These are phyloP conservation scores for Nematodospora anomalae DNA, from an alignment of 1,139 yeast genomes.

Conservation along the genomic window DNA sequence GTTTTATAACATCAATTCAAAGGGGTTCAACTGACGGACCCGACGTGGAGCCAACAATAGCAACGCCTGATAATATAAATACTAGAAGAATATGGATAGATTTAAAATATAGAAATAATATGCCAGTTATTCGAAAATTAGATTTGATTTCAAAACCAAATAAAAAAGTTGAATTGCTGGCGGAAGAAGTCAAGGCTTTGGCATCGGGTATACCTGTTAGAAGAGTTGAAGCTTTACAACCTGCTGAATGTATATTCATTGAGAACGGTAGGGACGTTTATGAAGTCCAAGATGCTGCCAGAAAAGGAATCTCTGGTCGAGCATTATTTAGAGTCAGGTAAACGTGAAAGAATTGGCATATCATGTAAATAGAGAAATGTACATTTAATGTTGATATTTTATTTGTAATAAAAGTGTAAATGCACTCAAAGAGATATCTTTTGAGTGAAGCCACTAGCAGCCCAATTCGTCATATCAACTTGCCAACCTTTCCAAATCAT, in stretches of 20 bases:
- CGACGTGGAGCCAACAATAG: slow-evolving; percentile 69
- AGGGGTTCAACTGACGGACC: slow-evolving; percentile 93
- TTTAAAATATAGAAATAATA: slow-evolving; percentile 79
- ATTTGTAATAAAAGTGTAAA: slow-evolving; percentile 6
- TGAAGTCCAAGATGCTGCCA: slow-evolving; percentile 83
- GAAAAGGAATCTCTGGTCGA: slow-evolving; percentile 70
- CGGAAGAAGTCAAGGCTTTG: slow-evolving; percentile 66
- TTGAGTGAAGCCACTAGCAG: slow-evolving; percentile 27
- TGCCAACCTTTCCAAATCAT: slow-evolving; percentile 83
- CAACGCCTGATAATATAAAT: slow-evolving; percentile 84
- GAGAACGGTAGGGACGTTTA: slow-evolving; percentile 45
- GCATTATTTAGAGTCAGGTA: slow-evolving; percentile 77
- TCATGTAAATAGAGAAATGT: slow-evolving; percentile 10
- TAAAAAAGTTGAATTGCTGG: slow-evolving; percentile 63
- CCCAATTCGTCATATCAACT: slow-evolving; percentile 83
- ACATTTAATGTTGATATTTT: background rate
- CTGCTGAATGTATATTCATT: slow-evolving; percentile 85
- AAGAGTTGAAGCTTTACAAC: slow-evolving; percentile 76
- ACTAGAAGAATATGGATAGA: slow-evolving; percentile 91
- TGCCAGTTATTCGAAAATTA: slow-evolving; percentile 72
- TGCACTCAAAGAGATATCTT: slow-evolving; percentile 25
- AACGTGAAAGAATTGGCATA: background rate
- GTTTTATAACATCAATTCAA: slow-evolving; percentile 80
- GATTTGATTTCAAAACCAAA: slow-evolving; percentile 84
- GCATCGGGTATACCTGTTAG: slow-evolving; percentile 78